Evolutionary conservation across 176 grass and related monocot genomes (phyloP).

Genomic region (Rhipidocladum racemiflorum): DNA sequence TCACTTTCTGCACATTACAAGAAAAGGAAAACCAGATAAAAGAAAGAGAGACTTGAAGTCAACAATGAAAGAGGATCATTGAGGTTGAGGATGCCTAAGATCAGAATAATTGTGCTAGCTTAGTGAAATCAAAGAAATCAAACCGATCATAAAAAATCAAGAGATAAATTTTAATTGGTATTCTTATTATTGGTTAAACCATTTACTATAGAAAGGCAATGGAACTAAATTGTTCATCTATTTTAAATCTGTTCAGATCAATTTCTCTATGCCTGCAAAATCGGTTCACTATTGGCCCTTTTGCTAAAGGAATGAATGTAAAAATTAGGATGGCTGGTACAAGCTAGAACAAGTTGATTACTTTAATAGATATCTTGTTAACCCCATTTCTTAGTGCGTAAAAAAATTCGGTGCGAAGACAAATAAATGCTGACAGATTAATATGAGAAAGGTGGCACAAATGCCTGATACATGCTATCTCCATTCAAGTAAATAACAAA

Average conservation of each 20-base stretch:
- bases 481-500: background rate
- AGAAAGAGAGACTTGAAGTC: background rate
- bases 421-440: background rate
- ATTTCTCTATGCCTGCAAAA: background rate
- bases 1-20: slow-evolving; percentile 50
- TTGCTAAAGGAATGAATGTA: background rate
- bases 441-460: background rate
- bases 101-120: background rate
- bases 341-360: background rate
- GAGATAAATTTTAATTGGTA: background rate
- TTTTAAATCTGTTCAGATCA: background rate
- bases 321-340: background rate
- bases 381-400: background rate
- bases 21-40: background rate
- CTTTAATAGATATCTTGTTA: background rate
- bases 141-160: background rate
- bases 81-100: background rate
- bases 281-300: background rate
- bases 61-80: background rate
- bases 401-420: background rate
- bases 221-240: background rate
- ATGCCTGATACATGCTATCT: background rate
- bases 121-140: background rate
- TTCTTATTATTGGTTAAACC: background rate
- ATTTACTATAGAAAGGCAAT: background rate